Evolutionary conservation across 768 basidiomycete genomes (phyloP), one percentile per base, ranked within the genome.

Genomic region (Pholiota conissans): DNA sequence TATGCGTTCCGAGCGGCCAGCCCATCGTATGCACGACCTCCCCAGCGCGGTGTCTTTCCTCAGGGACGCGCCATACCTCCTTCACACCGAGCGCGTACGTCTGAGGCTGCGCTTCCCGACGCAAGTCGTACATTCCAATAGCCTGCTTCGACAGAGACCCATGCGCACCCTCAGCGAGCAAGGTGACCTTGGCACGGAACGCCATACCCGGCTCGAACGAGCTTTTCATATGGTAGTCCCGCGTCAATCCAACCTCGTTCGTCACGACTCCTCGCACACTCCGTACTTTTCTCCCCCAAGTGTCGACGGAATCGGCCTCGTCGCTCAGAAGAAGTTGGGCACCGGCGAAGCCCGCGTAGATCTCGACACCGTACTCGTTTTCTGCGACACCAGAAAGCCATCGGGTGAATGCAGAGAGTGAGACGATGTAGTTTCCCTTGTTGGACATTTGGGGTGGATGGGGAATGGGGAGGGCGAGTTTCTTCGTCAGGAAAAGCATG

Each of bases 381-480:
- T 98, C 95, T 0, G 96, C 96, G 28, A 97, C 82, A 53, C 79
- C 73, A 2, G 85, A 91, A 1, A 99, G 82, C 95, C 96, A 98
- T 3, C 91, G 83, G 0, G 93, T 90, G 60, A 98, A 87, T 30
- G 84, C 85, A 0, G 93, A 95, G 28, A 98, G 84, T 2, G 94
- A 96, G 37, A 91, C 76, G 67, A 98, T 87, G 71, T 93, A 98
- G 74, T 98, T 99, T 48, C 95, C 83, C 27, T 89, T 83, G 79
- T 97, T 97, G 66, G 79, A 77, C 97, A 99, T 99, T 72, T 98
- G 95, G 0, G 96, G 95, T 3, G 97, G 96, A 68, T 98, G 95
- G 0, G 94, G 97, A 47, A 98, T 84, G 11, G 93, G 93, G 59
- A 95, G 74, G 10, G 90, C 82, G 53, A 69, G 67, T 14, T 78